Conservation (phyloP, 1,284 basidiomycete species). For the Fistulinella cinereoalba region DNA sequence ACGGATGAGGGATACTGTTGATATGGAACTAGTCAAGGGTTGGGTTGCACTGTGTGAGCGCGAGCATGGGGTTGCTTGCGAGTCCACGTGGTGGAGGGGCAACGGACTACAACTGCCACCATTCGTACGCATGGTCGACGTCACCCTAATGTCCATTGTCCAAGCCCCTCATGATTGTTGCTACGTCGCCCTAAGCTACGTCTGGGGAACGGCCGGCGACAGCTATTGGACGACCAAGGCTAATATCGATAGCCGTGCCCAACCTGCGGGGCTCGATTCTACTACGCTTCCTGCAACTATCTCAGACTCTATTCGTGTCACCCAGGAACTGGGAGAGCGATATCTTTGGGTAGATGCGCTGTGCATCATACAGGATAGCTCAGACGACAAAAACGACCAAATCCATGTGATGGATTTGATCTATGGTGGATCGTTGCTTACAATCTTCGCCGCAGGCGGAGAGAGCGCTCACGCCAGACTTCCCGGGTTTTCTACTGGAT, state of each 20-base stretch:
- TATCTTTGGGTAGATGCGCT: background rate
- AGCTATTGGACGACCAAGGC: background rate
- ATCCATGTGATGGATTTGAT: background rate
- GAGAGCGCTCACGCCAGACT: too few relatives aligned
- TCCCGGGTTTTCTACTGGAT: background rate
- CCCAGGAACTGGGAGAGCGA: background rate
- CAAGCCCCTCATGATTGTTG: background rate
- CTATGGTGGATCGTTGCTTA: background rate
- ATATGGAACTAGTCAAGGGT: background rate
- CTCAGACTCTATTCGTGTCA: background rate
- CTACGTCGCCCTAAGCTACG: background rate
- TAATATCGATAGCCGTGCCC: background rate
- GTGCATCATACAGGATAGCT: background rate
- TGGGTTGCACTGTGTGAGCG: background rate
- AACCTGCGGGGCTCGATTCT: too few relatives aligned
- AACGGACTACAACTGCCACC: background rate
- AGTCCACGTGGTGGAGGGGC: background rate
- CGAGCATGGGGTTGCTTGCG: too few relatives aligned
- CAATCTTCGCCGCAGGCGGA: background rate
- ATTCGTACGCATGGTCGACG: background rate
- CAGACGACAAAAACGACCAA: background rate
- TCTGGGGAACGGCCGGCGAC: background rate
- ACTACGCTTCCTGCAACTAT: background rate
- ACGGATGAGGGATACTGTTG: background rate
- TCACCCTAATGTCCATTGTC: background rate